Percentiles rank a stretch among this genome's conserved stretches.
Conservation (phyloP, 306 rosid species). For the Malus sieversii region DNA sequence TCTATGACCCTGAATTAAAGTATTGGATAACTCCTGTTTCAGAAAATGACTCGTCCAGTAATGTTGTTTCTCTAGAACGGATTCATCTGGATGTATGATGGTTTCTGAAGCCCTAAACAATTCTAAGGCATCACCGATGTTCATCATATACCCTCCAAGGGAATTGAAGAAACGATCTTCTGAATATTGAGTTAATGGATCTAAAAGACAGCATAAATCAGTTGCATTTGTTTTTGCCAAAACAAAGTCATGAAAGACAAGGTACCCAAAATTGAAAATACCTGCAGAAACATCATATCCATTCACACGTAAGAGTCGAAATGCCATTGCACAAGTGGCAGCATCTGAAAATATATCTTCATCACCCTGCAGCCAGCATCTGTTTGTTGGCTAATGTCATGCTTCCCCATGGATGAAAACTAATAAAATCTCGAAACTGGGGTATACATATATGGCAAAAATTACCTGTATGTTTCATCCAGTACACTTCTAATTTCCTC, state of each 20-base stretch:
- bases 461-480: conserved; percentile 71
- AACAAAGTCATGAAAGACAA: conserved; percentile 10
- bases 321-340: conserved; percentile 72
- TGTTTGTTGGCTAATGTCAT: conserved; percentile 21
- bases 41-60: conserved; percentile 53
- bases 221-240: not conserved
- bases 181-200: conserved; percentile 52
- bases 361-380: conserved; percentile 54
- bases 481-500: conserved; percentile 55
- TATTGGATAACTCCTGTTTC: conserved; percentile 25
- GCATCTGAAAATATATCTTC: conserved; percentile 64
- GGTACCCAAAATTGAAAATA: conserved; percentile 11
- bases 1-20: conserved; percentile 18
- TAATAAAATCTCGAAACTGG: not conserved
- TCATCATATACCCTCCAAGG: conserved; percentile 69
- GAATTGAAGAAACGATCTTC: conserved; percentile 49
- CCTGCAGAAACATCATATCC: conserved; percentile 78
- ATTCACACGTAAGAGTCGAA: conserved; percentile 51
- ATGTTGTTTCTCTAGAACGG: conserved; percentile 41
- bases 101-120: conserved; percentile 67
- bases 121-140: conserved; percentile 51
- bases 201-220: conserved; percentile 31
- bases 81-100: conserved; percentile 49
- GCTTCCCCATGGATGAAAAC: not conserved
- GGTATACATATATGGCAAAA: not conserved